Evolutionary conservation across 2,329 filamentous ascomycete species (phyloP), one percentile per base, ranked within the genome.

Genomic region (Triangularia verruculosa): DNA sequence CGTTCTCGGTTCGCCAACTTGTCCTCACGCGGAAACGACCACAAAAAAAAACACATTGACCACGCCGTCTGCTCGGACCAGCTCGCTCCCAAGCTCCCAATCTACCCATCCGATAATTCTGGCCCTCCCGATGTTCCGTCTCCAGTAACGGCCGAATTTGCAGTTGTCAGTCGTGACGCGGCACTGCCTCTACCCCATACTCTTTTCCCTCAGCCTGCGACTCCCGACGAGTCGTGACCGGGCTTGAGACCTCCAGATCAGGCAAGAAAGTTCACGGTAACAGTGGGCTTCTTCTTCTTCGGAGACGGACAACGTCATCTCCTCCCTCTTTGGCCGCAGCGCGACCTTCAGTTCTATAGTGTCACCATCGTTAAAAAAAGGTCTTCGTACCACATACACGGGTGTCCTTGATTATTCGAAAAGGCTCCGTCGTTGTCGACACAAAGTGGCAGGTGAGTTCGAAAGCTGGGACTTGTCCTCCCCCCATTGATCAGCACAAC

Each of bases 281-380:
- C 68, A 81, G 79, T 78, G 79, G 80, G 74, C 74, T 74, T 72
- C 73, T 71, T 72, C 73, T 71, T 73, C 70, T 67, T 70, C 71
- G 68, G 71, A 75, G 73, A 74, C 75, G 71, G 75, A 72, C 74
- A 76, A 72, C 78, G 76, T 75, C 71, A 73, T 74, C 71, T 71
- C 72, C 70, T 71, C 70, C 74, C 70, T 74, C 72, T 67, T 68
- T 73, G 83, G 83, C 78, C 83, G 83, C 83, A 81, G 83, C n/a
- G 83, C 83, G 82, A 83, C 83, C 83, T 81, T 77, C 71, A 71
- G 72, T 80, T 77, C 73, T 72, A 66, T 64, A 60, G 62, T 64
- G 63, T 63, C 72, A 77, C 75, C 74, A 58, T 67, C 61, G 59
- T 70, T 67, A n/a, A 17, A 58, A 65, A 66, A 47, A 55, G 58